Evolutionary conservation across 202 grass and related monocot species (phyloP).

Genomic region (Setaria viridis): DNA sequence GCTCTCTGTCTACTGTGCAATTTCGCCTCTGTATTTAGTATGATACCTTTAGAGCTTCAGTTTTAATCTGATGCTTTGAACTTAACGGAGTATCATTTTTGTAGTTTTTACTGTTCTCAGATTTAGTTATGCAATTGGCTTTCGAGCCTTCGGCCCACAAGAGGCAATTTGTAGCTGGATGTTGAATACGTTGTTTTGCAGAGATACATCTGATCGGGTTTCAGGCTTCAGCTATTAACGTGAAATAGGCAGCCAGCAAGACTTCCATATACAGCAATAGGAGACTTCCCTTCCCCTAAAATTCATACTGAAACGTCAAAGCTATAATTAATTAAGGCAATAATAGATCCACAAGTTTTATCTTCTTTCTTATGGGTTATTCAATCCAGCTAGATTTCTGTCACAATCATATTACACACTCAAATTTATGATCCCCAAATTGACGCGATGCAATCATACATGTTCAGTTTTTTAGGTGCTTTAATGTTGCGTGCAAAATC

Average conservation of each 20-base stretch:
- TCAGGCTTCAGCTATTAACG: slow-evolving; percentile 26
- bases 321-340: slow-evolving; percentile 30
- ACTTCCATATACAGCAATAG: slow-evolving; percentile 30
- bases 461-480: slow-evolving; percentile 38
- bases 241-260: slow-evolving; percentile 2
- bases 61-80: neutral
- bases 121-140: neutral
- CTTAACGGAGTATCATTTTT: neutral
- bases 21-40: neutral
- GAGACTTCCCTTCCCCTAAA: slow-evolving; percentile 22
- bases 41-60: slow-evolving; percentile 4
- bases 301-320: slow-evolving; percentile 41
- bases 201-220: neutral
- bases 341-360: slow-evolving; percentile 4
- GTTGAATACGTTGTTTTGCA: slow-evolving; percentile 1
- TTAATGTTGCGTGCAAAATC: slow-evolving; percentile 33
- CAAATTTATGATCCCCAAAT: slow-evolving; percentile 43
- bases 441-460: slow-evolving; percentile 34
- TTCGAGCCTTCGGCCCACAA: slow-evolving; percentile 24
- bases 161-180: slow-evolving; percentile 33
- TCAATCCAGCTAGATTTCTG: slow-evolving; percentile 41
- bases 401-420: slow-evolving; percentile 39
- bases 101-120: neutral
- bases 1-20: neutral
- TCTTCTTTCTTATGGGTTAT: slow-evolving; percentile 34